Base-by-base conservation (phyloP, 1,284 basidiomycete species). In the Ceratorhiza oryzae-sativae region DNA sequence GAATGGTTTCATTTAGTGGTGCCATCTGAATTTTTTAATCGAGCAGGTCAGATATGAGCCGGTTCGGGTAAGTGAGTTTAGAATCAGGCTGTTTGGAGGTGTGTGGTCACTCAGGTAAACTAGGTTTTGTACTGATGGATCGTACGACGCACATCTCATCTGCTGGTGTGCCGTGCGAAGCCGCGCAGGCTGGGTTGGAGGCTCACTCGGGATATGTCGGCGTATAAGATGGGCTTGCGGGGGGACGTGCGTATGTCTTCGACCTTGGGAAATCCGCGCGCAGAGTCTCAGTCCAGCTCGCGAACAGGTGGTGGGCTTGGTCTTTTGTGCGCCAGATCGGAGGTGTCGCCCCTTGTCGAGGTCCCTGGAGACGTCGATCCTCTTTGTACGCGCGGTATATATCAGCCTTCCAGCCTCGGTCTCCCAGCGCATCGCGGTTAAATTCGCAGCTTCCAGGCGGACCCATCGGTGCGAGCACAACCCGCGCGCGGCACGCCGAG, bases 321-420 rank as follows among this genome's bases (percentile, higher is more conserved):
- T 48, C 48, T 65, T n/a, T 49, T 41, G 48, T 61, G 27, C 12
- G 20, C 30, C 36, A n/a, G 48, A 51, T 65, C 23, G 48, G 36
- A 46, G 32, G 32, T 25, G 61, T 20, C 41, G 48, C 62, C 62
- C 62, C 62, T 65, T 65, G 62, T 65, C 34, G 20, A 27, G 20
- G 41, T 42, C 48, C 62, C 60, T 65, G 62, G 62, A 27, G 65
- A 56, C 65, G 39, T 55, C 25, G 23, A 51, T 23, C 5, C 48
- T 51, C 49, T 65, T 20, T 23, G 34, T 20, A 8, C 25, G 42
- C 9, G 15, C 41, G 18, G 12, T 49, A 42, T 59, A 59, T 45
- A 23, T 42, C n/a, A 5, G 25, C 13, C 13, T 25, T 18, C 27
- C 55, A 58, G 55, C 36, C 55, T 15, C 15, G 32, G 15, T 9